These are phyloP conservation scores for Lagerstroemia speciosa DNA, from an alignment of 345 rosid genomes.

Conservation along the genomic window DNA sequence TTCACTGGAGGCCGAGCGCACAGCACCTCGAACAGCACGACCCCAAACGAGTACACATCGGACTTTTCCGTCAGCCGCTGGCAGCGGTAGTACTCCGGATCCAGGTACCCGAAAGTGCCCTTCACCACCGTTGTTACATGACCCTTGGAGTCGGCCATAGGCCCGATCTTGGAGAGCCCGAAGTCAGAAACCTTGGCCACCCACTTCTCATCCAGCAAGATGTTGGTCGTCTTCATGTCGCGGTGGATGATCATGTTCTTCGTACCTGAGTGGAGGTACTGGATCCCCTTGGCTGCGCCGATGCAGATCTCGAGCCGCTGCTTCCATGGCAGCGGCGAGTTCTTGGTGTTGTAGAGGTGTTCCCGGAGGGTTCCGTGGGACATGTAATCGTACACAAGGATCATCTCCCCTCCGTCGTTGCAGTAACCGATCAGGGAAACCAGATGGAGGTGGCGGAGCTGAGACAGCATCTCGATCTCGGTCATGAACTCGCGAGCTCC, in stretches of 20 bases:
- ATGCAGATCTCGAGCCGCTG: slow-evolving; percentile 22
- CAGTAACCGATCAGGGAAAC: too few relatives aligned
- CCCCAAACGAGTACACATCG: slow-evolving; percentile 28
- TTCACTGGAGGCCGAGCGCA: slow-evolving; percentile 10
- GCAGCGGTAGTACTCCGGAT: slow-evolving; percentile 15
- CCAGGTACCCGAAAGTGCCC: slow-evolving; percentile 26
- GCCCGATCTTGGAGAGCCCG: slow-evolving; percentile 20
- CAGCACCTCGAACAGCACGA: slow-evolving; percentile 24
- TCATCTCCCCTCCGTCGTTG: too few relatives aligned
- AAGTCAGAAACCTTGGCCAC: slow-evolving; percentile 21
- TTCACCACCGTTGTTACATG: slow-evolving; percentile 13
- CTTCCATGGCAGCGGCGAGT: slow-evolving; percentile 22
- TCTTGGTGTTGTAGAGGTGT: slow-evolving; percentile 17
- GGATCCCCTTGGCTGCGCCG: slow-evolving; percentile 24
- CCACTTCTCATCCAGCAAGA: slow-evolving; percentile 20
- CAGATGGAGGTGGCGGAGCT: too few relatives aligned
- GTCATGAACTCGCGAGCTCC: slow-evolving; percentile 47
- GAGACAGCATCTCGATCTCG: slow-evolving; percentile 47
- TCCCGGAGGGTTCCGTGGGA: too few relatives aligned
- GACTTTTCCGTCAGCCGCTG: slow-evolving; percentile 21
- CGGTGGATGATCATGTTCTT: slow-evolving; percentile 22
- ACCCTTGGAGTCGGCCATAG: slow-evolving; percentile 8
- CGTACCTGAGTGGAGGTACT: slow-evolving; percentile 23
- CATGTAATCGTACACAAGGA: too few relatives aligned
- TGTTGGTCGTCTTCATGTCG: slow-evolving; percentile 20